These are phyloP conservation scores for Tillandsia leiboldiana DNA, from an alignment of 176 grass and related monocot species.

Conservation along the genomic window DNA sequence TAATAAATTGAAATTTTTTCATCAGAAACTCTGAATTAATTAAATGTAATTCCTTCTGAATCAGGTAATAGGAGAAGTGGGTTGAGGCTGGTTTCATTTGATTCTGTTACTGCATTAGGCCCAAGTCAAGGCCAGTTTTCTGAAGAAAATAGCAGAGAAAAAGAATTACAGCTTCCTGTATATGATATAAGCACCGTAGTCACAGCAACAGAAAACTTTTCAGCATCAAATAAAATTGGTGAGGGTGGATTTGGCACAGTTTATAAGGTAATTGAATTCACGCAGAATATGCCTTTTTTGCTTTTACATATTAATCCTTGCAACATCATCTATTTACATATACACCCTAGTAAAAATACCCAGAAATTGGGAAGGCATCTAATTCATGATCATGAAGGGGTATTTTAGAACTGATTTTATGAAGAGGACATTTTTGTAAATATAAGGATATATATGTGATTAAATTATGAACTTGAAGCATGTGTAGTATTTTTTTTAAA, in stretches of 20 bases:
- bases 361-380: too few relatives aligned
- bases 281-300: not conserved
- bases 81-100: not conserved
- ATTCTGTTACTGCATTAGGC: not conserved
- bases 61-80: not conserved
- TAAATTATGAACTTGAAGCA: too few relatives aligned
- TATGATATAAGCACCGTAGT: constrained; percentile 8
- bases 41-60: not conserved
- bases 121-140: not conserved
- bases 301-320: too few relatives aligned
- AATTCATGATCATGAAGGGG: too few relatives aligned
- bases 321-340: too few relatives aligned
- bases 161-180: constrained; percentile 12
- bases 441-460: too few relatives aligned
- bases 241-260: constrained; percentile 18
- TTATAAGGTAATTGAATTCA: constrained; percentile 4
- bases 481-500: too few relatives aligned
- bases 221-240: constrained; percentile 5
- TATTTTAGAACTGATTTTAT: too few relatives aligned
- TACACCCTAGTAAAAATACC: too few relatives aligned
- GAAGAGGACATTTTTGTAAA: too few relatives aligned
- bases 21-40: not conserved
- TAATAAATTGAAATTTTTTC: too few relatives aligned
- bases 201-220: constrained; percentile 13
- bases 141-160: not conserved